A percentile compares a stretch with the other conserved stretches of the same genome.
phyloP scores from a whole-genome alignment of 176 grass and related monocot species.

The Zoysia pacifica region DNA sequence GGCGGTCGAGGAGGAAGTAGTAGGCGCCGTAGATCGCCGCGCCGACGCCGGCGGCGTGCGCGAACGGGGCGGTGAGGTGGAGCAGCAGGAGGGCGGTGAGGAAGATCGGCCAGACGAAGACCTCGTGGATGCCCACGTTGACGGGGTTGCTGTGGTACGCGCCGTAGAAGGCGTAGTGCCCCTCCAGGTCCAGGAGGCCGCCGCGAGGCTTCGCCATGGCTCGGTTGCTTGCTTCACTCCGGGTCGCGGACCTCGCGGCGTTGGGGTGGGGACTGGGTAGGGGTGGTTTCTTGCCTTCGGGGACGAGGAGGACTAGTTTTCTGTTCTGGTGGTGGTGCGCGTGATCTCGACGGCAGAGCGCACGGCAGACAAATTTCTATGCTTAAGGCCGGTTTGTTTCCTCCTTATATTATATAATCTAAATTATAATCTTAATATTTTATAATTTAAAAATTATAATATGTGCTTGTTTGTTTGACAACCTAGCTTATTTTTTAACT shows the following conservation, averaged over 20 bases:
- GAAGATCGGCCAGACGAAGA: constrained; percentile 97
- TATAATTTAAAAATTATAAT: too few relatives aligned
- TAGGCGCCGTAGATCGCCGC: constrained; percentile 55
- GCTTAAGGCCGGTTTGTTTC: background rate
- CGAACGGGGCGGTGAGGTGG: constrained; percentile 56
- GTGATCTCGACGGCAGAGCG: background rate
- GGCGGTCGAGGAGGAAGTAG: constrained; percentile 68
- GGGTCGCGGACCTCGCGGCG: background rate
- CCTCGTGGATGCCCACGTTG: constrained; percentile 75
- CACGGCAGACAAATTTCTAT: background rate
- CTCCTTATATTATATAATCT: too few relatives aligned
- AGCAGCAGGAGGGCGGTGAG: constrained; percentile 64
- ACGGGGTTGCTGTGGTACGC: constrained; percentile 89
- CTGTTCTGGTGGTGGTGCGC: background rate
- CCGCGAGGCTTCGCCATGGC: constrained; percentile 50
- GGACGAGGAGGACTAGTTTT: background rate
- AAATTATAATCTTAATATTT: too few relatives aligned
- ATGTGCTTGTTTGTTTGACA: too few relatives aligned
- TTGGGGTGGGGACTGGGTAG: background rate
- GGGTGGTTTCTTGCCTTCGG: background rate
- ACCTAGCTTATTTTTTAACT: too few relatives aligned
- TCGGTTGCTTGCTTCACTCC: background rate
- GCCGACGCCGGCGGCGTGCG: constrained; percentile 36
- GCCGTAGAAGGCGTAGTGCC: constrained; percentile 90
- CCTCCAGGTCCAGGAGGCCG: constrained; percentile 70